Conservation (phyloP, 352 stramenopile genomes). For the Globisporangium carolinianum region DNA sequence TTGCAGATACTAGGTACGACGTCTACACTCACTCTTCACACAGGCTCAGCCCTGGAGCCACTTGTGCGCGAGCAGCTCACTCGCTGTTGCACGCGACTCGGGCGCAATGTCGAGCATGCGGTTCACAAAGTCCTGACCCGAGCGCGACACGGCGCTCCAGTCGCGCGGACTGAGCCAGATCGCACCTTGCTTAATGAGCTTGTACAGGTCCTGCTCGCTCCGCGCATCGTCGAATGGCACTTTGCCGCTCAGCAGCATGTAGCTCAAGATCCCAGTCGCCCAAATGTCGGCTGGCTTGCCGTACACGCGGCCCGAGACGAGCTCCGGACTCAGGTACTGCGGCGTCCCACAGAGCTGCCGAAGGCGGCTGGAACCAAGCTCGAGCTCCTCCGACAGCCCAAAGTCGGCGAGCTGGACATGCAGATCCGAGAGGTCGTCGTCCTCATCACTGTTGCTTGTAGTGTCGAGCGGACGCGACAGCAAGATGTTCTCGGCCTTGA, state of each 20-base stretch:
- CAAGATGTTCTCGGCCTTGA: constrained; percentile 85
- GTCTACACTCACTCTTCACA: background rate
- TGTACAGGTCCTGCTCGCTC: constrained; percentile 46
- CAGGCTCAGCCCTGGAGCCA: constrained; percentile 26
- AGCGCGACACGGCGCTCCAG: constrained; percentile 71
- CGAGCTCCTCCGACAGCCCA: constrained; percentile 85
- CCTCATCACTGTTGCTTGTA: constrained; percentile 28
- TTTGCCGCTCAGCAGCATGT: constrained; percentile 77
- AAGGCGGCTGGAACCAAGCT: constrained; percentile 82
- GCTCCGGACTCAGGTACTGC: constrained; percentile 95
- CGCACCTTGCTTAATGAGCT: constrained; percentile 87
- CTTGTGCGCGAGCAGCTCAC: constrained; percentile 44
- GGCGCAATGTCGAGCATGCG: constrained; percentile 84
- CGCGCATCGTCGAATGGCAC: constrained; percentile 50
- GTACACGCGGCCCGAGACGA: constrained; percentile 88
- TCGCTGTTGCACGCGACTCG: constrained; percentile 47
- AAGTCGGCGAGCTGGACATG: constrained; percentile 90
- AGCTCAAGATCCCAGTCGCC: constrained; percentile 94
- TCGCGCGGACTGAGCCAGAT: constrained; percentile 89
- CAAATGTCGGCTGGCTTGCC: constrained; percentile 92
- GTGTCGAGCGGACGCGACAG: constrained; percentile 49
- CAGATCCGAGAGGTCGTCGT: background rate
- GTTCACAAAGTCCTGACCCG: constrained; percentile 84
- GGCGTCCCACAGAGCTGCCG: constrained; percentile 93
- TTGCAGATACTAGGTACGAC: background rate